Evolutionary conservation across 306 rosid genomes (phyloP).

Genomic region (Canavalia ensiformis): DNA sequence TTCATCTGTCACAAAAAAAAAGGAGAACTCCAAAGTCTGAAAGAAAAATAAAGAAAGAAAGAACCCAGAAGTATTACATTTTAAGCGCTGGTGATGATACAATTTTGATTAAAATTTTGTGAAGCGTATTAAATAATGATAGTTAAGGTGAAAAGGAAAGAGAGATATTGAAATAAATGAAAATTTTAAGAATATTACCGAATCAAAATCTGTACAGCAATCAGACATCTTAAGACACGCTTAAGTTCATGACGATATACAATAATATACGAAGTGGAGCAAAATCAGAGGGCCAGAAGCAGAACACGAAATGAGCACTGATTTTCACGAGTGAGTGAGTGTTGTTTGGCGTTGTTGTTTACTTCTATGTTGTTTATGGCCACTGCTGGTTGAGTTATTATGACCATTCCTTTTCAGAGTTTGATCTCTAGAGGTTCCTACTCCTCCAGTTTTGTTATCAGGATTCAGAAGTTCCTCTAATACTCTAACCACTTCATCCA

Average conservation of each 20-base stretch:
- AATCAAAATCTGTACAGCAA: slow-evolving; percentile 62
- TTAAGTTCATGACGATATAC: slow-evolving; percentile 49
- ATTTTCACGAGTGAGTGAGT: slow-evolving; percentile 12
- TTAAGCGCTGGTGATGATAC: too few species aligned
- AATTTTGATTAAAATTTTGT: too few species aligned
- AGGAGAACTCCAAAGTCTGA: too few species aligned
- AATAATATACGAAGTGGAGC: slow-evolving; percentile 34
- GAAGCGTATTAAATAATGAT: too few species aligned
- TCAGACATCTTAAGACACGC: slow-evolving; percentile 35
- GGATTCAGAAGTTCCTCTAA: slow-evolving; percentile 76
- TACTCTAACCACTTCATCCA: slow-evolving; percentile 76
- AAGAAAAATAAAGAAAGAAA: too few species aligned
- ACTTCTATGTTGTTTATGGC: slow-evolving; percentile 51
- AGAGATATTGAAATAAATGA: slow-evolving; percentile 1
- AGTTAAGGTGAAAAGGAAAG: not conserved
- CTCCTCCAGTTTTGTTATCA: slow-evolving; percentile 42
- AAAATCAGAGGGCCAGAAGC: slow-evolving; percentile 48
- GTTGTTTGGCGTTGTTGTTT: slow-evolving; percentile 41
- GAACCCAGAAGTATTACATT: too few species aligned
- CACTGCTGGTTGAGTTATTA: slow-evolving; percentile 48
- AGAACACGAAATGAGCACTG: slow-evolving; percentile 8
- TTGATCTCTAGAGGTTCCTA: slow-evolving; percentile 48
- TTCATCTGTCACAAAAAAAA: not conserved
- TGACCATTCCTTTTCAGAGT: slow-evolving; percentile 44
- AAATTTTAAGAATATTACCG: slow-evolving; percentile 22